Base-by-base conservation (phyloP, 305 asterid species). In the Ajuga reptans region DNA sequence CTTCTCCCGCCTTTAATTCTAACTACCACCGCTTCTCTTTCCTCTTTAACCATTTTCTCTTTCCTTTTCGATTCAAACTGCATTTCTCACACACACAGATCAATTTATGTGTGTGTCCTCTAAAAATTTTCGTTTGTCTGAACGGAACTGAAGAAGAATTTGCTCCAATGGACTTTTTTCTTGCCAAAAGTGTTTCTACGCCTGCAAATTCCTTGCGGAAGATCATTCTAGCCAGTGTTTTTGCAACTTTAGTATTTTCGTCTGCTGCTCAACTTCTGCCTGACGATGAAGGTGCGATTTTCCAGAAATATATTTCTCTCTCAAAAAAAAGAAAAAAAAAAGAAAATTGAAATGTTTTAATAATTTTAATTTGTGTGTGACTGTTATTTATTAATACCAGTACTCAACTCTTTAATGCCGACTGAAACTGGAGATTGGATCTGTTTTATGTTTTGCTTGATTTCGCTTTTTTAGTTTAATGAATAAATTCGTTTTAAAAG, bases 181-280 rank as follows among this genome's bases (percentile, higher is more conserved):
- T 69, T 27, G 14, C 65, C 33, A 27, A 24, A 66, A 55, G 58
- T 67, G 57, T 10, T 47, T 50, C 61, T 15, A 24, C 6, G 31
- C 39, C 64, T 52, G 52, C 58, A 16, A 50, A 72, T 75, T 60
- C 63, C n/a, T 72, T 50, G 66, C 73, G 17, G 52, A 63, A 10
- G 37, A 2, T 78, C 11, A 0, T 78, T 50, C 11, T 79, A 66
- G 64, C 58, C 9, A 46, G 33, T 43, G 5, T 80, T 4, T 66
- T 24, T 65, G 67, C 79, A 17, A 33, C 71, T 51, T 14, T 82
- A 39, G 4, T 75, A 71, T 41, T 75, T 33, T 46, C 73, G 42
- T 80, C 86, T 41, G 69, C 68, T 67, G 77, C 91, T 66, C 86
- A 77, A 76, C 81, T 79, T 71, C 78, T 86, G 71, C 89, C 89